Evolutionary conservation across 495 filamentous ascomycete species (phyloP).

Genomic region (Hypoxylon lenormandii): DNA sequence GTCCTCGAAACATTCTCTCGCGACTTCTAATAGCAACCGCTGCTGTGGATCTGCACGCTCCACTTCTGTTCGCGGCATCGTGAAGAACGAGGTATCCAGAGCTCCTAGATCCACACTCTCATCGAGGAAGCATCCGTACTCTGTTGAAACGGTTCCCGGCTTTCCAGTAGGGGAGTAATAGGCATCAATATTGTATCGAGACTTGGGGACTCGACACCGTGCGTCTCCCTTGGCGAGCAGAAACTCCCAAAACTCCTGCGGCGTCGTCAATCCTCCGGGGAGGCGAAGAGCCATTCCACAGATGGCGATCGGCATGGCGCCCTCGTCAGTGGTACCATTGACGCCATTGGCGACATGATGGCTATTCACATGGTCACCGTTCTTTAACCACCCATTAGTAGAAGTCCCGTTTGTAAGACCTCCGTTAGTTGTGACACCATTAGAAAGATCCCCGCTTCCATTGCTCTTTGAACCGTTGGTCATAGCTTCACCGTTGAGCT

Average conservation of each 20-base stretch:
- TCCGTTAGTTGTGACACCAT: slow-evolving; percentile 11
- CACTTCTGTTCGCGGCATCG: slow-evolving; percentile 57
- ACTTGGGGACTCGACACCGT: slow-evolving; percentile 47
- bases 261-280: slow-evolving; percentile 49
- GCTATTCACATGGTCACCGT: slow-evolving; percentile 14
- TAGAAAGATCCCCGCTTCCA: slow-evolving; percentile 11
- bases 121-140: slow-evolving; percentile 48
- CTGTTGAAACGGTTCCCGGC: slow-evolving; percentile 9
- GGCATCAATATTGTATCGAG: slow-evolving; percentile 55
- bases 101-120: slow-evolving; percentile 43
- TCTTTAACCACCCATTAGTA: slow-evolving; percentile 11
- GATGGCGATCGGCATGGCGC: slow-evolving; percentile 45
- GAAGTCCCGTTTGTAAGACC: not conserved
- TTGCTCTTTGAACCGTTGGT: slow-evolving; percentile 8
- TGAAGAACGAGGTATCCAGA: slow-evolving; percentile 56
- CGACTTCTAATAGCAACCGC: slow-evolving; percentile 63
- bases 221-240: slow-evolving; percentile 43
- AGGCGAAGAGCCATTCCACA: slow-evolving; percentile 55
- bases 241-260: slow-evolving; percentile 54
- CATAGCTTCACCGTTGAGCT: slow-evolving; percentile 5
- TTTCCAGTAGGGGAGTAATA: slow-evolving; percentile 45
- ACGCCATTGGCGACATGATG: slow-evolving; percentile 1
- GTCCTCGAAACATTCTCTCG: slow-evolving; percentile 60
- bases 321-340: not conserved
- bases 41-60: slow-evolving; percentile 66